Percentiles rank a stretch among this genome's conserved stretches.
Conservation (phyloP, 108 stramenopile genomes). For the Nannochloropsis granulata region DNA sequence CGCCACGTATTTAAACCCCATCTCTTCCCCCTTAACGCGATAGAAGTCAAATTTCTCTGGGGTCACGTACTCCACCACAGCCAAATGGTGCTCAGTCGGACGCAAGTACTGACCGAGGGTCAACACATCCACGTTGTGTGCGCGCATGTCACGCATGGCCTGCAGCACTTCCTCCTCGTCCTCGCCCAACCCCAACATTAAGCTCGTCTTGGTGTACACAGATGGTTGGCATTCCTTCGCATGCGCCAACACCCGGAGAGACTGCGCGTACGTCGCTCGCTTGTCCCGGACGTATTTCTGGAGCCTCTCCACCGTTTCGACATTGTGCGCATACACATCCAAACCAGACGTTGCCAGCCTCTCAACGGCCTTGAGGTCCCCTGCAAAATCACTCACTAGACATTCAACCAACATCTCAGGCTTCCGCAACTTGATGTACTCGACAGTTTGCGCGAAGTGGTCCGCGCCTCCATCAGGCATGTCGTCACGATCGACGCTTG, state of each 20-base stretch:
- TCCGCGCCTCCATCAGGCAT: constrained; percentile 79
- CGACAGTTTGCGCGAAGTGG: constrained; percentile 84
- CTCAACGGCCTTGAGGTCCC: constrained; percentile 43
- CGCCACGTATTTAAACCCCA: constrained; percentile 97
- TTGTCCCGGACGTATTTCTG: constrained; percentile 43
- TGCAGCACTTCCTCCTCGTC: constrained; percentile 83
- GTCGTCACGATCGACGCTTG: constrained; percentile 89
- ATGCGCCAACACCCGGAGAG: constrained; percentile 60
- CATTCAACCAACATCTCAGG: constrained; percentile 89
- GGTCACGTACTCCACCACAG: constrained; percentile 85
- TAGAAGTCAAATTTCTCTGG: constrained; percentile 74
- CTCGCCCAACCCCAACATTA: constrained; percentile 99
- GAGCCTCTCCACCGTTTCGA: constrained; percentile 90
- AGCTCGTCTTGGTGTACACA: constrained; percentile 78
- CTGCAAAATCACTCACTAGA: constrained; percentile 89
- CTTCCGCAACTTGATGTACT: constrained; percentile 67
- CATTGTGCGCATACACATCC: constrained; percentile 98
- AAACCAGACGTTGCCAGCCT: constrained; percentile 75
- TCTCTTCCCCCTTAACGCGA: constrained; percentile 49
- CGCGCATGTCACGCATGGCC: constrained; percentile 82
- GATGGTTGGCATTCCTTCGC: constrained; percentile 61
- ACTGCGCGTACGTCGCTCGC: constrained; percentile 81
- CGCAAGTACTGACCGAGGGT: constrained; percentile 96
- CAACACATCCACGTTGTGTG: constrained; percentile 78
- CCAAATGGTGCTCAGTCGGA: constrained; percentile 82